Conservation (phyloP, 2,329 filamentous ascomycete genomes). For the Diaporthe nobilis region DNA sequence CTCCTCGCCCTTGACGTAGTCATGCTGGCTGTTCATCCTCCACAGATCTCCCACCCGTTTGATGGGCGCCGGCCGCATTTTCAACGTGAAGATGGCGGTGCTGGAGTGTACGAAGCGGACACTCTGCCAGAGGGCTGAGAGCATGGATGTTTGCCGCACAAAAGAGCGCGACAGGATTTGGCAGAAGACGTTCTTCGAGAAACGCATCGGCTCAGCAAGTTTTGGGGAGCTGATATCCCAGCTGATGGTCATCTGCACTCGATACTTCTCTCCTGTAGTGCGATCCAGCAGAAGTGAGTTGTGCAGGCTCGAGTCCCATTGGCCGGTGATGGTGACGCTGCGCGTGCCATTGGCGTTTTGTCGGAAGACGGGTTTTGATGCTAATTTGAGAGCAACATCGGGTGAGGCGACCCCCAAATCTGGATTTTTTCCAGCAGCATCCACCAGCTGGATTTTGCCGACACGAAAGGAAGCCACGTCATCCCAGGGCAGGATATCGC, state of each 20-base stretch:
- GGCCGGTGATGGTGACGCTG: constrained; percentile 87
- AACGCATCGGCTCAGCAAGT: constrained; percentile 89
- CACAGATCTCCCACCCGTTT: constrained; percentile 94
- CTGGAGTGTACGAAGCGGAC: constrained; percentile 89
- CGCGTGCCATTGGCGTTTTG: constrained; percentile 92
- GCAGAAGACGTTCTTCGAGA: constrained; percentile 83
- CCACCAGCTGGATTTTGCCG: constrained; percentile 85
- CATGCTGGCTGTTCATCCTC: constrained; percentile 94
- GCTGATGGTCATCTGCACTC: constrained; percentile 86
- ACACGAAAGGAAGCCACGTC: constrained; percentile 83
- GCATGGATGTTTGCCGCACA: constrained; percentile 87
- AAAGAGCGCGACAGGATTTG: constrained; percentile 89
- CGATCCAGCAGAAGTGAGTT: constrained; percentile 94
- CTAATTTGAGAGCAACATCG: constrained; percentile 82
- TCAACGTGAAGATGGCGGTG: constrained; percentile 87
- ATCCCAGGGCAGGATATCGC: constrained; percentile 89
- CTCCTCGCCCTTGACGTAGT: constrained; percentile 98
- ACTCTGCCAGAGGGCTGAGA: constrained; percentile 88
- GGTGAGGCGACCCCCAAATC: constrained; percentile 80
- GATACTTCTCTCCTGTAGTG: constrained; percentile 91
- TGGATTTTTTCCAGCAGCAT: constrained; percentile 86
- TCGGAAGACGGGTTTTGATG: constrained; percentile 83
- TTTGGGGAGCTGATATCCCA: constrained; percentile 91
- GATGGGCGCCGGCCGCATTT: constrained; percentile 88
- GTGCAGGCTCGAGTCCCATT: constrained; percentile 97